Conservation (phyloP, 768 basidiomycete genomes). For the Neoboletus subvelutipes region DNA sequence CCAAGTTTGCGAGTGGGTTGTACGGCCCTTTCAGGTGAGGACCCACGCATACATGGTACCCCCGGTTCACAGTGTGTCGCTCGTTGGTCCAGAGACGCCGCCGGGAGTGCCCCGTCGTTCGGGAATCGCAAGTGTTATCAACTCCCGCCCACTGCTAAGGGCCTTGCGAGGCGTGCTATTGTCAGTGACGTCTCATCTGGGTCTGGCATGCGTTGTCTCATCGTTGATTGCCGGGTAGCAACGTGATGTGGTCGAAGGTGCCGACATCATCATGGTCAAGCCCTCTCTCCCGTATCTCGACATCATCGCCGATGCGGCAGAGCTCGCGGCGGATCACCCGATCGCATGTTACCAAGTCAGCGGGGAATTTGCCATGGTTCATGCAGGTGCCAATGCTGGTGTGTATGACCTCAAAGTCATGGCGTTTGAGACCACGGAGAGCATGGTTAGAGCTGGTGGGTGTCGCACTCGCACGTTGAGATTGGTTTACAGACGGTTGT, state of each 20-base stretch:
- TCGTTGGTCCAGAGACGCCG: slow-evolving; percentile 72
- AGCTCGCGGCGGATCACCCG: slow-evolving; percentile 81
- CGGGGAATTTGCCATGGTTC: slow-evolving; percentile 97
- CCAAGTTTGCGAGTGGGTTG: slow-evolving; percentile 93
- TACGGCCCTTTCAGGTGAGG: slow-evolving; percentile 94
- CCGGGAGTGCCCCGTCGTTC: slow-evolving; percentile 91
- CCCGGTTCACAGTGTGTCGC: background rate
- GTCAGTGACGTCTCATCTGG: slow-evolving; percentile 46
- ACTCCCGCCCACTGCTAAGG: slow-evolving; percentile 83
- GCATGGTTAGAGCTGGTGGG: slow-evolving; percentile 90
- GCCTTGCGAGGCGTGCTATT: slow-evolving; percentile 90
- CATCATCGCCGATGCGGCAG: slow-evolving; percentile 84
- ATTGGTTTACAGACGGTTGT: slow-evolving; percentile 7
- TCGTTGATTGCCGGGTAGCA: slow-evolving; percentile 45
- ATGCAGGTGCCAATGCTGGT: slow-evolving; percentile 89
- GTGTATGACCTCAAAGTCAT: slow-evolving; percentile 90
- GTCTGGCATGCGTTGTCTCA: background rate
- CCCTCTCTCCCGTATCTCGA: slow-evolving; percentile 96
- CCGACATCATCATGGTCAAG: slow-evolving; percentile 99
- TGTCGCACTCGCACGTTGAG: slow-evolving; percentile 3
- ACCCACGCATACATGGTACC: background rate
- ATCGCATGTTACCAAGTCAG: slow-evolving; percentile 98
- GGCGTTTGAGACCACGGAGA: slow-evolving; percentile 92
- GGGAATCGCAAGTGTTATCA: slow-evolving; percentile 99
- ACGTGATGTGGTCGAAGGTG: slow-evolving; percentile 88